Conservation (phyloP, 2,329 filamentous ascomycete genomes). For the Aspergillus japonicus region DNA sequence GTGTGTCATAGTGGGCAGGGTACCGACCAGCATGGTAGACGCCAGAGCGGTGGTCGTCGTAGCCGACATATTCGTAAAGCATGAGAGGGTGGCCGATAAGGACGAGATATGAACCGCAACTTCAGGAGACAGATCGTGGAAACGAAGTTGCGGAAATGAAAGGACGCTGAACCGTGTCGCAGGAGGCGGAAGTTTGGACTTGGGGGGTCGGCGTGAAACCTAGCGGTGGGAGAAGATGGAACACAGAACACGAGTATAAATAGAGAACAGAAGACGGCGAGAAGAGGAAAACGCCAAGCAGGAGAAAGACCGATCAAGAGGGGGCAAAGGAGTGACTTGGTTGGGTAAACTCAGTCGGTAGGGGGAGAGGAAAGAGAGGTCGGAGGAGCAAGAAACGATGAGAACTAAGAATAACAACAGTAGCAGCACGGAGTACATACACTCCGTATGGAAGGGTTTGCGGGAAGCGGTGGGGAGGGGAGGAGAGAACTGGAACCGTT, state of each 20-base stretch:
- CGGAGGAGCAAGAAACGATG: background rate
- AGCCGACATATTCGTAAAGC: conserved; percentile 26
- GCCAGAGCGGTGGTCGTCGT: conserved; percentile 25
- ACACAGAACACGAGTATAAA: background rate
- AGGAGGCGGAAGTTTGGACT: conserved; percentile 3
- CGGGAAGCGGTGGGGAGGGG: background rate
- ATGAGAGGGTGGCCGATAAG: conserved; percentile 1
- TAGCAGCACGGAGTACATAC: background rate
- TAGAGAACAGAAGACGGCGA: background rate
- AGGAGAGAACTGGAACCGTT: background rate
- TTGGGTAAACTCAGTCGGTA: background rate
- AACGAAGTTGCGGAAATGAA: conserved; percentile 14
- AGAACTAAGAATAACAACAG: background rate
- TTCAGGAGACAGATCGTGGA: background rate
- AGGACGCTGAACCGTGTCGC: conserved; percentile 12
- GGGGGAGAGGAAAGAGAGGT: background rate
- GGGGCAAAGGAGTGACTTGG: background rate
- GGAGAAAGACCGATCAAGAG: background rate
- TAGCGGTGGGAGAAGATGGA: background rate
- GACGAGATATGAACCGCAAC: background rate
- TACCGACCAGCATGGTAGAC: conserved; percentile 34
- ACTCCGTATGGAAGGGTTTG: no score
- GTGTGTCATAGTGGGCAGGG: conserved; percentile 29
- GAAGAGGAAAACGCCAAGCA: background rate
- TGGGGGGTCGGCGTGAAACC: background rate